Evolutionary conservation across 2,329 filamentous ascomycete genomes (phyloP).

Genomic region (Aspergillus spinulosporus): DNA sequence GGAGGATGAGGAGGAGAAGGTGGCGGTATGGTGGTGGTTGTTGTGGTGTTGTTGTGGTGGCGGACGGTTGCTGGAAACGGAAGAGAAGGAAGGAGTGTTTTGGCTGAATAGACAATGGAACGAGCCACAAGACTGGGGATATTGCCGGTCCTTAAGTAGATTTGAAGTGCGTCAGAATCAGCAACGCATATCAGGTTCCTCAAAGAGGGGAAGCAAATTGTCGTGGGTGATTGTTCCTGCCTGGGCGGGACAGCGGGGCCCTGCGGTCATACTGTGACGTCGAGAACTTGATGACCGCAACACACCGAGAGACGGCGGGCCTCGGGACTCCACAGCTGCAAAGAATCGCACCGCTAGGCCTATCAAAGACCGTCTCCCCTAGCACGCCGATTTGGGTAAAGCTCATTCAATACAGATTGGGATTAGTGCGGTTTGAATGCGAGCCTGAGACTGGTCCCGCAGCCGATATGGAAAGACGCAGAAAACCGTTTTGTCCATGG

Average conservation of each 20-base stretch:
- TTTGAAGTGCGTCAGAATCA: slow-evolving; percentile 1
- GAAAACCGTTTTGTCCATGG: slow-evolving; percentile 3
- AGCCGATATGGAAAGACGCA: slow-evolving; percentile 11
- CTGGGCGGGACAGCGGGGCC: slow-evolving; percentile 13
- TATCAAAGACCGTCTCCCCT: slow-evolving; percentile 15
- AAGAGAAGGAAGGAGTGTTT: slow-evolving; percentile 9
- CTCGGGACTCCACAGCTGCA: slow-evolving; percentile 14
- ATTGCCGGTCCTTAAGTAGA: slow-evolving; percentile 13
- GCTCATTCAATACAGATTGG: slow-evolving; percentile 7
- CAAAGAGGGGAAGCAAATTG: slow-evolving; percentile 8
- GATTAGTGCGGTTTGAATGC: slow-evolving; percentile 6
- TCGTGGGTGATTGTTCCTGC: slow-evolving; percentile 11
- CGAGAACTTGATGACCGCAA: slow-evolving; percentile 5
- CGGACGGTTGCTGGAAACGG: background rate
- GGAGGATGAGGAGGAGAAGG: too few relatives aligned
- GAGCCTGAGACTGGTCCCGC: background rate
- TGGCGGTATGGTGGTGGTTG: too few relatives aligned
- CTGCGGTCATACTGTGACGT: slow-evolving; percentile 27
- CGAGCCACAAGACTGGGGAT: slow-evolving; percentile 7
- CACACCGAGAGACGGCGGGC: slow-evolving; percentile 15
- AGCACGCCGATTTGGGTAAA: slow-evolving; percentile 14
- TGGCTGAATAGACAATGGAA: background rate
- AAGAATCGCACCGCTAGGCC: slow-evolving; percentile 15
- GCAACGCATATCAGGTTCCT: slow-evolving; percentile 8
- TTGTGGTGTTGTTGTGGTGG: too few relatives aligned